Percentiles rank a stretch among this genome's conserved stretches.
Conservation (phyloP, 2,329 filamentous ascomycete genomes). For the Penicillium sp. region DNA sequence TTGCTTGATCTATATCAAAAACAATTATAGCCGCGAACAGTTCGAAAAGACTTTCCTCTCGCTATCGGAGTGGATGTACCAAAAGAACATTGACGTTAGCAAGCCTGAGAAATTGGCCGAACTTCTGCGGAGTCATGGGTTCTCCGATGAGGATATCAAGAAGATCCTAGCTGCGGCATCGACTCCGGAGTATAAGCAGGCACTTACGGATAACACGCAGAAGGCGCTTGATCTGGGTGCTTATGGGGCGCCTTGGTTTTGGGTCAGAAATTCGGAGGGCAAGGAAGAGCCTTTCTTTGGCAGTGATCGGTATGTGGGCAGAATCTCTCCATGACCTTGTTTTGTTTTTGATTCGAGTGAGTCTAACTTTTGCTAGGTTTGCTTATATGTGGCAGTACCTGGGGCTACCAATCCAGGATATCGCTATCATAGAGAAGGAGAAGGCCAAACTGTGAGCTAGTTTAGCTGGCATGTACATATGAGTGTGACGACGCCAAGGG, state of each 20-base stretch:
- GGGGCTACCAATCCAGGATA: conserved; percentile 48
- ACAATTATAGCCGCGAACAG: conserved; percentile 49
- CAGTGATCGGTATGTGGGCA: conserved; percentile 62
- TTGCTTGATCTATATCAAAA: conserved; percentile 66
- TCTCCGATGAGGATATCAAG: conserved; percentile 49
- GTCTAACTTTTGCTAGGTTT: conserved; percentile 20
- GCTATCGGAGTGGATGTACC: conserved; percentile 65
- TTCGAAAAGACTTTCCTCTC: conserved; percentile 58
- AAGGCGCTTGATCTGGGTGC: conserved; percentile 65
- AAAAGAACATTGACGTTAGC: conserved; percentile 60
- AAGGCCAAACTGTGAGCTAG: conserved; percentile 16
- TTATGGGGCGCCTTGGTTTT: conserved; percentile 77
- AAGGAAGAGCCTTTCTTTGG: conserved; percentile 72
- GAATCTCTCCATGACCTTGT: not conserved
- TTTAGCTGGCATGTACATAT: too few species aligned
- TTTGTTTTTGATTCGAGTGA: not conserved
- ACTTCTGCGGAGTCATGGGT: conserved; percentile 32
- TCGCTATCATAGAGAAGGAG: conserved; percentile 22
- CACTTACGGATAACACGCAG: conserved; percentile 61
- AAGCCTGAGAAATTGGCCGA: conserved; percentile 56
- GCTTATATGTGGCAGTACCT: conserved; percentile 67
- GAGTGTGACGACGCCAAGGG: too few species aligned
- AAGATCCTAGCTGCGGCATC: conserved; percentile 57
- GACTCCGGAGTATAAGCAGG: conserved; percentile 53
- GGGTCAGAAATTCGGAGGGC: conserved; percentile 58